Evolutionary conservation across 495 filamentous ascomycete genomes (phyloP).

Genomic region (Trichoderma gamsii): DNA sequence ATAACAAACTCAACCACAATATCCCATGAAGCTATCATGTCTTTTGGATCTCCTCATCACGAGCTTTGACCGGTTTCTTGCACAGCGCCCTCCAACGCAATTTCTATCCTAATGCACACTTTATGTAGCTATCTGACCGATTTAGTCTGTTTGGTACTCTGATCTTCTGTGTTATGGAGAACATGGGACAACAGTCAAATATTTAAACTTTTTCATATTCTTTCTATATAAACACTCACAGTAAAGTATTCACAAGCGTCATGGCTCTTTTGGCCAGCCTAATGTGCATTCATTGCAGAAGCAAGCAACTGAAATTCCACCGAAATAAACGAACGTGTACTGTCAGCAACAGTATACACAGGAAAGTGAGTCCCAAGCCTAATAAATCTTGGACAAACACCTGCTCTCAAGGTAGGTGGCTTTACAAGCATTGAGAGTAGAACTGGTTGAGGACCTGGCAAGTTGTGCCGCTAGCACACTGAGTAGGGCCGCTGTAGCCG

Average conservation of each 20-base stretch:
- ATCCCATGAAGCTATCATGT: no score
- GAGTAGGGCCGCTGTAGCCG: conserved; percentile 39
- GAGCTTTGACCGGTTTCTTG: no score
- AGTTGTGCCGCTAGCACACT: conserved; percentile 32
- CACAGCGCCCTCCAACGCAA: no score
- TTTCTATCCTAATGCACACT: no score
- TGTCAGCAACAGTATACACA: background rate
- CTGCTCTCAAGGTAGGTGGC: background rate
- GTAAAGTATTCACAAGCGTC: background rate
- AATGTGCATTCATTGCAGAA: background rate
- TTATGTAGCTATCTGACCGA: no score
- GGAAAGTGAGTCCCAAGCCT: background rate
- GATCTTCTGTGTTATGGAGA: no score
- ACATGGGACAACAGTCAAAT: background rate
- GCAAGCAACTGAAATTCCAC: background rate
- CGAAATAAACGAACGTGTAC: background rate
- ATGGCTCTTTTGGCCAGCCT: background rate
- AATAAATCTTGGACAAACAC: background rate
- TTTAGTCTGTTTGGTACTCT: no score
- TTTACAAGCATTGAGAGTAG: conserved; percentile 41
- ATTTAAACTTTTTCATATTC: background rate
- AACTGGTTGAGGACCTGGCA: conserved; percentile 30
- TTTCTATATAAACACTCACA: background rate
- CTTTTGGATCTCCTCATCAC: no score
- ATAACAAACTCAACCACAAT: no score